A percentile compares a stretch with the other conserved stretches of the same genome.
These are phyloP conservation scores for Trypanosoma cruzi DNA, from an alignment of 208 protist species.

Conservation along the genomic window DNA sequence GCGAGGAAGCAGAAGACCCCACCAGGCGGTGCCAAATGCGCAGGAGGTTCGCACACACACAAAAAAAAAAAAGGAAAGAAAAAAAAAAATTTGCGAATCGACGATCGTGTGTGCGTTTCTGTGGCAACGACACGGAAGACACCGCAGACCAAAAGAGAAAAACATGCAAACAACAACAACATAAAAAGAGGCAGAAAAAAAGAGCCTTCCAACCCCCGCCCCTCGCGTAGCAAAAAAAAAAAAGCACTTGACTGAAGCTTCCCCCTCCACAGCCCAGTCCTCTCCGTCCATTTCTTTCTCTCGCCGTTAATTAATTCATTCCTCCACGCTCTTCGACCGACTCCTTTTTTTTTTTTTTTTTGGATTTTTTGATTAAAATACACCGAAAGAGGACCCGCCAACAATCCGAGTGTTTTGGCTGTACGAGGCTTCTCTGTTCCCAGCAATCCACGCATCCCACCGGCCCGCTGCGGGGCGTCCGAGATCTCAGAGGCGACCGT, in stretches of 20 bases:
- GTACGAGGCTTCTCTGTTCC: neutral
- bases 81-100: neutral
- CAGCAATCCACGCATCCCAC: neutral
- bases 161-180: neutral
- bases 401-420: neutral
- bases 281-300: neutral
- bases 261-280: neutral
- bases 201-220: neutral
- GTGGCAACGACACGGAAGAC: too few relatives aligned
- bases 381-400: neutral
- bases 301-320: too few relatives aligned
- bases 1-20: neutral
- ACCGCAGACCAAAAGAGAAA: neutral
- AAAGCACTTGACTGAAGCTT: neutral
- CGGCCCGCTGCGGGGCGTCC: neutral
- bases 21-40: neutral
- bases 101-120: too few relatives aligned
- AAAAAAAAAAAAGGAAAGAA: neutral
- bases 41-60: neutral
- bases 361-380: neutral
- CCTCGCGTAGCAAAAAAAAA: neutral
- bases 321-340: neutral
- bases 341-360: neutral
- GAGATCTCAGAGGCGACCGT: too few relatives aligned
- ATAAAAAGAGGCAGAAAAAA: neutral